These are phyloP conservation scores for Didymosphaeria variabile DNA, from an alignment of 2,329 filamentous ascomycete genomes.

Conservation along the genomic window DNA sequence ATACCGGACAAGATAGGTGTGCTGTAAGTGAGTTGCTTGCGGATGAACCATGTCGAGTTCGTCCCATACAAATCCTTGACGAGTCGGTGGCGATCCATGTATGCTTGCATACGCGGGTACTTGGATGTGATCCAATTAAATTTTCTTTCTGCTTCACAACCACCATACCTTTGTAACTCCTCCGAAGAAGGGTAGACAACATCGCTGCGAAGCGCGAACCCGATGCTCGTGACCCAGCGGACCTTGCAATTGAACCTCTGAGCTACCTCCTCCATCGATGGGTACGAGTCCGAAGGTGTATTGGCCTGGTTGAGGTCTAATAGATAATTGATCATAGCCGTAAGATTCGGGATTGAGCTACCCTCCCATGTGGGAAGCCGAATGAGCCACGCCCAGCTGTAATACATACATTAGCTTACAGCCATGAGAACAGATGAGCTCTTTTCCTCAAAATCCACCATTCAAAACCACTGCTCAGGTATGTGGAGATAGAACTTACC, in stretches of 20 bases:
- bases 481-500: not conserved
- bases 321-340: constrained; percentile 1
- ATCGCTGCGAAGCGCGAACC: not conserved
- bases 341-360: not conserved
- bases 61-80: not conserved
- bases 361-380: constrained; percentile 1
- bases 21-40: constrained; percentile 2
- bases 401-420: not conserved
- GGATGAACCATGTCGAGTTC: constrained; percentile 4
- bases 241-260: constrained; percentile 2
- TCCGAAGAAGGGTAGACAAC: not conserved
- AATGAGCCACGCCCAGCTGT: constrained; percentile 1
- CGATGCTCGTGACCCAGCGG: not conserved
- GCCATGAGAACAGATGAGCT: not conserved
- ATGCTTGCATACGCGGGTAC: constrained; percentile 4
- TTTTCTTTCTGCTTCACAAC: not conserved
- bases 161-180: not conserved
- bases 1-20: not conserved
- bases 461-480: not conserved
- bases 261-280: not conserved
- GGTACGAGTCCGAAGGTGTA: not conserved
- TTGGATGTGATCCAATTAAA: constrained; percentile 2
- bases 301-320: not conserved
- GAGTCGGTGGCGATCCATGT: not conserved
- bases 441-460: not conserved